Base-by-base conservation (phyloP, 768 basidiomycete genomes). In the Termitomyces sp. region DNA sequence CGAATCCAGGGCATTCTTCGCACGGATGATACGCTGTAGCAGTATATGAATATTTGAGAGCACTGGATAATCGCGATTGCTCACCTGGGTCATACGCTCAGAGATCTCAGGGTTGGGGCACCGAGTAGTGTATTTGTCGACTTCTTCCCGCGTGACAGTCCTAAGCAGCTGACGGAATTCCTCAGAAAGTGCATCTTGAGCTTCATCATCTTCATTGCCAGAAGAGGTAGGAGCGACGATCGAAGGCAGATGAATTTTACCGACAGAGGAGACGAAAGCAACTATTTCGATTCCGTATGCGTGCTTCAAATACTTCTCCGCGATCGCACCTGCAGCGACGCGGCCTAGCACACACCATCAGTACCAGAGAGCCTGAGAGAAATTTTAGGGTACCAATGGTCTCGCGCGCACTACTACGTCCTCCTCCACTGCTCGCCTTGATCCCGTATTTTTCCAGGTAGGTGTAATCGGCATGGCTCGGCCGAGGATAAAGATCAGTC, bases 301-400 rank as follows among this genome's bases (percentile, higher is more conserved):
- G 54, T 84, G 72, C 65, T 86, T 91, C 55, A 99, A 82, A 73
- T 98, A 99, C 71, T 86, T 93, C 75, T 98, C 97, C 5, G 97
- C 97, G 67, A 99, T 98, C 12, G 97, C 94, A 36, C 97, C 97
- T 11, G 97, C 97, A 6, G 97, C 97, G 33, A 99, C 97, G 53
- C 97, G 91, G 30, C 92, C 92, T 94, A 66, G 48, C 61, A 57
- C 33, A 45, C 54, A 50, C 18, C 9, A 47, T 55, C 13, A 62
- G 50, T 54, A 34, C 51, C 58, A 58, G 33, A 16, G 15, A 57
- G 24, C 41, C 31, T 34, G 15, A 11, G 36, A 18, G 49, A 58
- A 50, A 54, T 9, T 51, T 50, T 13, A 56, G 63, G 72, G 53
- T 65, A 88, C 96, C 96, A 67, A 98, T 94, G 30, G 97, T 98